These are phyloP conservation scores for Westerdykella sp. DNA, from an alignment of 2,329 filamentous ascomycete species.

Conservation along the genomic window DNA sequence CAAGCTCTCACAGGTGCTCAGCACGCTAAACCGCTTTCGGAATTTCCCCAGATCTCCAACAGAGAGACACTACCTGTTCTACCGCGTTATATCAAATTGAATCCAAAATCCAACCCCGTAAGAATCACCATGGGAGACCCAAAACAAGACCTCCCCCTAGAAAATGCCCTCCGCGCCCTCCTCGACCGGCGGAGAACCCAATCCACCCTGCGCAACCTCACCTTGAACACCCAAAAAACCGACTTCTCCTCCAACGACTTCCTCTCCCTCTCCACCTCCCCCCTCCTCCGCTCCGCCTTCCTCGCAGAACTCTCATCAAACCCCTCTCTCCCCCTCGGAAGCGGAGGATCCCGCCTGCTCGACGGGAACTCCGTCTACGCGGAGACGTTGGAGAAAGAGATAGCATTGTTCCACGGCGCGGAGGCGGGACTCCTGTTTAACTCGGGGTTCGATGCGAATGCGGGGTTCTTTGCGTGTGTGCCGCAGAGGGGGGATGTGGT, in stretches of 20 bases:
- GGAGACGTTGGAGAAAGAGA: conserved; percentile 51
- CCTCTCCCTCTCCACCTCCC: conserved; percentile 50
- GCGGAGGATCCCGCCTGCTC: conserved; percentile 56
- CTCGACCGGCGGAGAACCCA: conserved; percentile 38
- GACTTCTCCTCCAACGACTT: conserved; percentile 66
- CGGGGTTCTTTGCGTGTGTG: conserved; percentile 43
- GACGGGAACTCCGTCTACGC: conserved; percentile 60
- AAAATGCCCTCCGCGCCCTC: conserved; percentile 17
- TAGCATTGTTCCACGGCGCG: conserved; percentile 56
- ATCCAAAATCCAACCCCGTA: no score
- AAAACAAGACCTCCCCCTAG: conserved; percentile 9
- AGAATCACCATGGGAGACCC: background rate
- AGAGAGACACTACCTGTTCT: no score
- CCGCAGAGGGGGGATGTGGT: conserved; percentile 47
- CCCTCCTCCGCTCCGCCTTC: conserved; percentile 44
- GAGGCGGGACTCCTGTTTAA: conserved; percentile 55
- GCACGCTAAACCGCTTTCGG: no score
- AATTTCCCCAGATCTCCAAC: no score
- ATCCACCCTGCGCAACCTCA: conserved; percentile 29
- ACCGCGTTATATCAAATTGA: no score
- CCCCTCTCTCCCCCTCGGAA: conserved; percentile 43
- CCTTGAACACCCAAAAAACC: conserved; percentile 28
- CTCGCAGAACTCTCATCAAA: conserved; percentile 41
- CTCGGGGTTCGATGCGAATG: conserved; percentile 49
- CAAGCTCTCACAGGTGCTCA: no score